Conservation (phyloP, 2,329 filamentous ascomycete genomes). For the Leptographium flavum region DNA sequence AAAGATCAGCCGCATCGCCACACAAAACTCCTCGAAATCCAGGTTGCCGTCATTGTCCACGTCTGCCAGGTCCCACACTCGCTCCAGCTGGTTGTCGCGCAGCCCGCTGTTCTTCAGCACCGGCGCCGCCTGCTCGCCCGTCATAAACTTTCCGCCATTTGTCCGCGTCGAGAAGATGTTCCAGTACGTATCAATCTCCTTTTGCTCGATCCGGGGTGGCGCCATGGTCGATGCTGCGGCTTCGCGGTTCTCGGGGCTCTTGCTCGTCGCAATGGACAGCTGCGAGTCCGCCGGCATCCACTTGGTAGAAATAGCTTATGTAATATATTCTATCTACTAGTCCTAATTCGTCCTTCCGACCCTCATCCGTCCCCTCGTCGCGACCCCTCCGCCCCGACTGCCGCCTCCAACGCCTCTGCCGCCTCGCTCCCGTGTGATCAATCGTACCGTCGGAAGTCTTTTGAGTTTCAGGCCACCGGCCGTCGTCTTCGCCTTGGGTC, state of each 20-base stretch:
- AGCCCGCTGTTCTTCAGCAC: slow-evolving; percentile 50
- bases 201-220: slow-evolving; percentile 46
- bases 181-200: slow-evolving; percentile 52
- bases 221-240: slow-evolving; percentile 26
- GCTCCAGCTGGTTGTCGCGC: slow-evolving; percentile 69
- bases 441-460: neutral
- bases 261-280: too few relatives aligned
- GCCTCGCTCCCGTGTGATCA: neutral
- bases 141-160: slow-evolving; percentile 44
- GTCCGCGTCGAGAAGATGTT: slow-evolving; percentile 48
- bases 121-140: slow-evolving; percentile 46
- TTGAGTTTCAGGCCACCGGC: too few relatives aligned
- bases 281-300: too few relatives aligned
- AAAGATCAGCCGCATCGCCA: slow-evolving; percentile 96
- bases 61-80: slow-evolving; percentile 93
- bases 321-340: too few relatives aligned
- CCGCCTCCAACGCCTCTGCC: neutral
- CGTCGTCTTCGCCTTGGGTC: neutral
- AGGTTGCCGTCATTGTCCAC: slow-evolving; percentile 95
- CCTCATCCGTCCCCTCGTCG: neutral
- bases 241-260: neutral
- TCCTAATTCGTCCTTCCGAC: too few relatives aligned
- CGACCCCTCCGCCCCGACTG: neutral
- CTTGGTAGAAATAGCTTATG: too few relatives aligned
- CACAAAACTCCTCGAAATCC: slow-evolving; percentile 99